These are phyloP conservation scores for Puya raimondii DNA, from an alignment of 176 grass and related monocot genomes.

Conservation along the genomic window DNA sequence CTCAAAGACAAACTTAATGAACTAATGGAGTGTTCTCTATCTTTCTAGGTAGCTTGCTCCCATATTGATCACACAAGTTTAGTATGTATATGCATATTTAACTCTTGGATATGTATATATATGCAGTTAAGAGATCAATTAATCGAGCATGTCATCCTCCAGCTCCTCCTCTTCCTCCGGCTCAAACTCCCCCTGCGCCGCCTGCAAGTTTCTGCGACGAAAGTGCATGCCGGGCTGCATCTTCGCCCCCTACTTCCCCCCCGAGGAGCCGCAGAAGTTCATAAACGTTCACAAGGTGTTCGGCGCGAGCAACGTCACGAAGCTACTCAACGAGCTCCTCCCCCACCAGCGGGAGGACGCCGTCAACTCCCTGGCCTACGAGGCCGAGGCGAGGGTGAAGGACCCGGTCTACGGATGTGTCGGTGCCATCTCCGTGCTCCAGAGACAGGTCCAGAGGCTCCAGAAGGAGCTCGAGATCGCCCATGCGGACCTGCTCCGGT, in stretches of 20 bases:
- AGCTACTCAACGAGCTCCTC: constrained; percentile 71
- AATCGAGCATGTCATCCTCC: background rate
- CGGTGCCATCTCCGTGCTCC: constrained; percentile 69
- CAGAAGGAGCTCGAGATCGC: constrained; percentile 77
- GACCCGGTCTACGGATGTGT: constrained; percentile 77
- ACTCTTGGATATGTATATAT: background rate
- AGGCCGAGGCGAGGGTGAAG: constrained; percentile 70
- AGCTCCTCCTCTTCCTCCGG: constrained; percentile 1
- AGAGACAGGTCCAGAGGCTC: constrained; percentile 65
- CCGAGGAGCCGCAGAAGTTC: constrained; percentile 80
- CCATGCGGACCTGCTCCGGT: constrained; percentile 64
- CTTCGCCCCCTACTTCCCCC: constrained; percentile 68
- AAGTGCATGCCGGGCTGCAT: constrained; percentile 77
- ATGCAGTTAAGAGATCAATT: constrained; percentile 22
- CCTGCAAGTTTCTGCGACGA: constrained; percentile 65
- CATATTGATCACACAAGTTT: background rate
- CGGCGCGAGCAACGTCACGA: constrained; percentile 72
- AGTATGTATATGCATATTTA: background rate
- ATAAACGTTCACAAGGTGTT: constrained; percentile 79
- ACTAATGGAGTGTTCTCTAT: no score
- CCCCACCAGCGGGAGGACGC: constrained; percentile 75
- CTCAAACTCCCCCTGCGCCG: constrained; percentile 47
- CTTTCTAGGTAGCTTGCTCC: no score
- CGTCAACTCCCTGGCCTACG: constrained; percentile 70
- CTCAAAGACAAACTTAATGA: no score